A percentile compares a stretch with the other conserved stretches of the same genome.
phyloP scores from a whole-genome alignment of 1,284 basidiomycete species.

The Agaricales sp. region DNA sequence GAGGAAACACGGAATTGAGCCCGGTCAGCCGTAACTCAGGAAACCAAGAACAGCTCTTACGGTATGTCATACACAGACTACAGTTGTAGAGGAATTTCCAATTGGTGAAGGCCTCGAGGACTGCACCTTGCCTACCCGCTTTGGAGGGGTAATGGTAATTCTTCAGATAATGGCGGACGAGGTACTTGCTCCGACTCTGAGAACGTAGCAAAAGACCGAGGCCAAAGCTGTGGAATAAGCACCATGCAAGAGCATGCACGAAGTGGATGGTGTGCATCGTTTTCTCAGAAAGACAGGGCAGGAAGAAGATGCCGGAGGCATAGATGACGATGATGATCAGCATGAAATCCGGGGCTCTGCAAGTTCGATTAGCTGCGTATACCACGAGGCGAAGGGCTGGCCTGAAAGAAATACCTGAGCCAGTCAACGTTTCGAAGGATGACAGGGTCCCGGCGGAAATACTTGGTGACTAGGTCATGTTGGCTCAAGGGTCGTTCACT shows the following conservation, averaged over 20 bases:
- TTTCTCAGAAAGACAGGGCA: slow-evolving; percentile 26
- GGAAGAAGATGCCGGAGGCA: slow-evolving; percentile 32
- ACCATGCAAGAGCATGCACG: slow-evolving; percentile 79
- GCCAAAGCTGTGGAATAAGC: slow-evolving; percentile 82
- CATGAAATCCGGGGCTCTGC: slow-evolving; percentile 59
- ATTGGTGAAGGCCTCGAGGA: slow-evolving; percentile 87
- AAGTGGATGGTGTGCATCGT: slow-evolving; percentile 58
- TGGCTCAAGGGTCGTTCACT: slow-evolving; percentile 41
- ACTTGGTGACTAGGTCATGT: slow-evolving; percentile 85
- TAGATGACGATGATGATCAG: slow-evolving; percentile 52
- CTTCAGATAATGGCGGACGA: slow-evolving; percentile 91
- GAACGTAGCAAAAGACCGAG: slow-evolving; percentile 77
- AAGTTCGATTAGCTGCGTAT: slow-evolving; percentile 2
- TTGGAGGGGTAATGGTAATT: slow-evolving; percentile 73
- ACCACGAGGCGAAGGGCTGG: slow-evolving; percentile 1
- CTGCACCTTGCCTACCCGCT: slow-evolving; percentile 57
- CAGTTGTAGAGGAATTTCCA: slow-evolving; percentile 95
- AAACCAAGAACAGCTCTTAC: slow-evolving; percentile 28
- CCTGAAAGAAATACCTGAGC: slow-evolving; percentile 48
- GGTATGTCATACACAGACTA: slow-evolving; percentile 91
- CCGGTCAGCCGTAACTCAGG: slow-evolving; percentile 1
- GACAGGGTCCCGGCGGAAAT: slow-evolving; percentile 85
- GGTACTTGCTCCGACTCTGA: slow-evolving; percentile 81
- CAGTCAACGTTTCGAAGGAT: slow-evolving; percentile 78
- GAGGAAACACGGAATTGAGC: slow-evolving; percentile 7